Evolutionary conservation across 2,329 filamentous ascomycete genomes (phyloP), one percentile per base, ranked within the genome.

Genomic region (Tolypocladium tropicale): DNA sequence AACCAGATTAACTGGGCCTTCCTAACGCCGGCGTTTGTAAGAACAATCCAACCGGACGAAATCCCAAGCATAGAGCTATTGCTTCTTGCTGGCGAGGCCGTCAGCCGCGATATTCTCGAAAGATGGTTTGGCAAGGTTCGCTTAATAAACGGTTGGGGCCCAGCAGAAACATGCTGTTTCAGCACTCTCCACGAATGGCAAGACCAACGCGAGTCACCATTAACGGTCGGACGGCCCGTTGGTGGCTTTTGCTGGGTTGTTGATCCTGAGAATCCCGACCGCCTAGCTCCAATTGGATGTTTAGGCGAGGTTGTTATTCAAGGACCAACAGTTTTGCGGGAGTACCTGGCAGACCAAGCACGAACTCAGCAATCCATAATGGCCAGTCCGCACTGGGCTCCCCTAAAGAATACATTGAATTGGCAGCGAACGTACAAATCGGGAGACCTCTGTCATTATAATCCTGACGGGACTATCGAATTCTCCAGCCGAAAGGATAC

Each of bases 91-190:
- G 59, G 60, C 2, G 60, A 61, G 34, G 37, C 56, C 10, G 28
- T 58, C 0, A 48, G 57, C 2, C 46, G 18, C 9, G 52, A 55
- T 34, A 53, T 62, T 3, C n/a, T 59, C 10, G 53, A 57, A 6
- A 34, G 18, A 3, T 62, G 57, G 60, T 34, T 52, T 30, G 57
- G 55, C 5, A 48, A 54, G 23, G 52, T 54, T 23, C 52, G 48
- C 6, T 36, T 62, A 6, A 6, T 61, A 28, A 60, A 62, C 33
- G 55, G 28, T 18, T 62, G 60, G 49, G 60, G 60, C 5, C 60
- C 60, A 4, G 57, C 59, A 1, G 60, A 57, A 16, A 53, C 53
- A 0, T 39, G 46, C 25, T 49, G 54, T 7, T 54, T 54, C 33
- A 54, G 46, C 33, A 46, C 53, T 2, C 25, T 57, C 6, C 51